Evolutionary conservation across 2,329 filamentous ascomycete genomes (phyloP).

Genomic region (Aspergillus jensenii): DNA sequence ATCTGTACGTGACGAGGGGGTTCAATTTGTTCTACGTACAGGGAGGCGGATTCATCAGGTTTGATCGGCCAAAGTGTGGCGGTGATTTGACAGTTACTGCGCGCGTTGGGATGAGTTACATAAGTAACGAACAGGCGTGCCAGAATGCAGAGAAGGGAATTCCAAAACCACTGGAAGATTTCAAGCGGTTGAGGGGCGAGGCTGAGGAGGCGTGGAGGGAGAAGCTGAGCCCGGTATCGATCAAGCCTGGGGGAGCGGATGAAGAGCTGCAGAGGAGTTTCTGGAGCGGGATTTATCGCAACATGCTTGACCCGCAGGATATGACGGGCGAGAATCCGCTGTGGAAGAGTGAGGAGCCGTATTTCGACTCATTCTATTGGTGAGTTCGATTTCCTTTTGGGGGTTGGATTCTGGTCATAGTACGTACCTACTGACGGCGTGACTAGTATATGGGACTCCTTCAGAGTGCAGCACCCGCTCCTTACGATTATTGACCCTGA

Average conservation of each 20-base stretch:
- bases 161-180: constrained; percentile 60
- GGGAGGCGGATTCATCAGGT: constrained; percentile 65
- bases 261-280: constrained; percentile 54
- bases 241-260: constrained; percentile 36
- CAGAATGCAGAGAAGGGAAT: constrained; percentile 67
- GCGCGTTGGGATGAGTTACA: constrained; percentile 68
- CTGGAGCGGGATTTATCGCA: constrained; percentile 69
- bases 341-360: constrained; percentile 65
- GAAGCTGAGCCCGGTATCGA: constrained; percentile 47
- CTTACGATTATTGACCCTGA: constrained; percentile 67
- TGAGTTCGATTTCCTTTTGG: constrained; percentile 18
- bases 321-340: constrained; percentile 70
- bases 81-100: constrained; percentile 51
- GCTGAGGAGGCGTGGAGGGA: constrained; percentile 61
- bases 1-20: constrained; percentile 54
- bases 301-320: constrained; percentile 70
- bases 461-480: constrained; percentile 68
- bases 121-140: constrained; percentile 65
- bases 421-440: constrained; percentile 10
- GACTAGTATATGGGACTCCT: constrained; percentile 64
- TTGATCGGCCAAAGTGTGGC: constrained; percentile 49
- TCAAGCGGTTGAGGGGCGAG: constrained; percentile 50
- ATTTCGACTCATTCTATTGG: constrained; percentile 75
- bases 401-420: too few species aligned
- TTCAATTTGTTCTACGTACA: constrained; percentile 59